phyloP scores from a whole-genome alignment of 2,329 filamentous ascomycete species.

The Penicillium sp. region DNA sequence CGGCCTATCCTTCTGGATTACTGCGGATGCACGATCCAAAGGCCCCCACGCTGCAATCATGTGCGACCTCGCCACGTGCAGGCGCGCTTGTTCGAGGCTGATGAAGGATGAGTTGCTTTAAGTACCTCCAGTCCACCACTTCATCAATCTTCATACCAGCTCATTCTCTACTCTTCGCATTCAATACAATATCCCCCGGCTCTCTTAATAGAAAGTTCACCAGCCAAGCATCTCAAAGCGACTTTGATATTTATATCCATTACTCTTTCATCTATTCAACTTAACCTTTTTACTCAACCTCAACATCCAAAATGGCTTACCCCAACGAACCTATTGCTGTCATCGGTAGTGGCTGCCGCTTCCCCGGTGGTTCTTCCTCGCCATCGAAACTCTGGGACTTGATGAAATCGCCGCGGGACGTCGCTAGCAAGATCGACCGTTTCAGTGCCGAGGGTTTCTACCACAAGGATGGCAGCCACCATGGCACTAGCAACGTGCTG shows the following conservation, averaged over 20 bases:
- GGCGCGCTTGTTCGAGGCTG: neutral
- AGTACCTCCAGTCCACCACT: neutral
- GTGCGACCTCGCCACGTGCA: neutral
- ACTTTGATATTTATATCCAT: neutral
- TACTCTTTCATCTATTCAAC: neutral
- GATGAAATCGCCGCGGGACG: neutral
- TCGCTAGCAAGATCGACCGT: neutral
- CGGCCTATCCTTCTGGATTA: neutral
- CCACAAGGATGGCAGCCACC: neutral
- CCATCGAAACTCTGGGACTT: constrained; percentile 11
- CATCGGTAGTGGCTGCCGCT: constrained; percentile 8
- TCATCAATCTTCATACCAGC: neutral
- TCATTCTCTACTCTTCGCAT: neutral
- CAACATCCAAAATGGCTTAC: neutral
- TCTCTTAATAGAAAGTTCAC: neutral
- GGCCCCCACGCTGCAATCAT: neutral
- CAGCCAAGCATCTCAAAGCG: neutral
- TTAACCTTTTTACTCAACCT: neutral
- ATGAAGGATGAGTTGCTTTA: neutral
- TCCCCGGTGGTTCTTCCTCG: constrained; percentile 1
- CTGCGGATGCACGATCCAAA: neutral
- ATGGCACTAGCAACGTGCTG: neutral
- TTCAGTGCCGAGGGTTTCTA: constrained; percentile 7
- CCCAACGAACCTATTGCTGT: constrained; percentile 13
- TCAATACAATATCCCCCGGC: neutral